Percentiles rank a stretch among this genome's conserved stretches.
These are phyloP conservation scores for Edaphochlamys debaryana DNA, from an alignment of 139 green algal genomes.

Conservation along the genomic window DNA sequence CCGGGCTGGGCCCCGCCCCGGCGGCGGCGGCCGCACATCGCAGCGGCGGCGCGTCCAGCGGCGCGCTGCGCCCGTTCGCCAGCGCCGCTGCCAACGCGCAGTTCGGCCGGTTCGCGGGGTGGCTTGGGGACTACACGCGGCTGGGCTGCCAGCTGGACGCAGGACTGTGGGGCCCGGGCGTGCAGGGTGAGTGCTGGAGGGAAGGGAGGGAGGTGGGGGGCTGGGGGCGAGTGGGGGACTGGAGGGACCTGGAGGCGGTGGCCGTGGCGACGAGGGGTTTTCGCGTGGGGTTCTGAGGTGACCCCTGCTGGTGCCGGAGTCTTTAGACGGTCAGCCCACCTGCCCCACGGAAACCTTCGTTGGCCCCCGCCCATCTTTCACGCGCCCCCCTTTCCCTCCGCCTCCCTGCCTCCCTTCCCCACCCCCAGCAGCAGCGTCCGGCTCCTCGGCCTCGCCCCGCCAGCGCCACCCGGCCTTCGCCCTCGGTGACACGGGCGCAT, in stretches of 20 bases:
- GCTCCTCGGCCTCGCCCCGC: not conserved
- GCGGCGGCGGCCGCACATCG: not conserved
- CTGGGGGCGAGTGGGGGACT: too few species aligned
- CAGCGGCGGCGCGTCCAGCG: not conserved
- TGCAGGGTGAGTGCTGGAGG: not conserved
- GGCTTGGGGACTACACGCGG: constrained; percentile 54
- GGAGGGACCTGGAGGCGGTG: too few species aligned
- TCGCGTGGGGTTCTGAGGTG: too few species aligned
- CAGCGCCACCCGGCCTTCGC: constrained; percentile 68
- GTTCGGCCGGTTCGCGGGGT: constrained; percentile 52
- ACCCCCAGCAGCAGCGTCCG: not conserved
- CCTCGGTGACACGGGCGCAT: constrained; percentile 70
- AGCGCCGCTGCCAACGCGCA: constrained; percentile 45
- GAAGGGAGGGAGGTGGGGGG: too few species aligned
- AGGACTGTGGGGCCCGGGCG: constrained; percentile 41
- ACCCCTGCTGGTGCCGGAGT: too few species aligned
- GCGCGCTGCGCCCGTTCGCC: constrained; percentile 51
- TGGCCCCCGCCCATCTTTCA: too few species aligned
- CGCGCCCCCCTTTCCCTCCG: too few species aligned
- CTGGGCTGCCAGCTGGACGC: constrained; percentile 47
- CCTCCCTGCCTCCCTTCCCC: too few species aligned
- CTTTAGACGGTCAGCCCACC: too few species aligned
- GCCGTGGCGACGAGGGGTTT: too few species aligned
- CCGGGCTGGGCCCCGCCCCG: not conserved
- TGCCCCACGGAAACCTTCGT: too few species aligned